Conservation (phyloP, 2,329 filamentous ascomycete species). For the Colletotrichum sp. region DNA sequence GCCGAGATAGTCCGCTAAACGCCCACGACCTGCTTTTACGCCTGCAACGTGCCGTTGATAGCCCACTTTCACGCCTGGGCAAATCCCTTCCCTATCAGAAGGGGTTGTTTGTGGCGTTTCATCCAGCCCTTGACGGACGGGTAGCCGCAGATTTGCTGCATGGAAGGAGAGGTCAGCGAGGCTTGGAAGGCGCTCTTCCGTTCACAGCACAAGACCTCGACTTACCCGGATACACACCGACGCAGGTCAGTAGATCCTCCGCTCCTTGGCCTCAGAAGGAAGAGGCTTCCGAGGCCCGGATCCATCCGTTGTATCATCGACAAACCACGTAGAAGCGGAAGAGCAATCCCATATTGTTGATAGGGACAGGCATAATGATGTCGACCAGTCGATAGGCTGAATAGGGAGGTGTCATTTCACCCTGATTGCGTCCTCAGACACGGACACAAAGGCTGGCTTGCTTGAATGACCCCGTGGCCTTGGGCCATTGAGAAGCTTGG, state of each 20-base stretch:
- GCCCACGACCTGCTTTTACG: constrained; percentile 35
- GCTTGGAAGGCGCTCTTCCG: constrained; percentile 18
- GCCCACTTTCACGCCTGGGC: constrained; percentile 35
- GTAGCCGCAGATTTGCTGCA: constrained; percentile 53
- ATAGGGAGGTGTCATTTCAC: not conserved
- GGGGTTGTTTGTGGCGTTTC: constrained; percentile 51
- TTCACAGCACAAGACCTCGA: constrained; percentile 11
- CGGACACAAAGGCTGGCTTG: constrained; percentile 14
- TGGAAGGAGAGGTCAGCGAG: constrained; percentile 39
- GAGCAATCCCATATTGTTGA: not conserved
- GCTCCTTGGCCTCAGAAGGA: not conserved
- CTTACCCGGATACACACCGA: not conserved
- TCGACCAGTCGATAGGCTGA: not conserved
- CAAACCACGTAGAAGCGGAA: not conserved
- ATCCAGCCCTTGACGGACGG: constrained; percentile 50
- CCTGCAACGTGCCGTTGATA: constrained; percentile 45
- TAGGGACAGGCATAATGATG: not conserved
- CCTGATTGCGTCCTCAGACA: not conserved
- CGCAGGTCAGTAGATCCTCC: constrained; percentile 13
- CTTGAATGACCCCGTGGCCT: constrained; percentile 12
- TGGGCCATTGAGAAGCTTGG: constrained; percentile 18
- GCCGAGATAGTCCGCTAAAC: constrained; percentile 34
- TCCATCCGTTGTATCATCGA: not conserved
- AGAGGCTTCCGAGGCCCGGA: not conserved
- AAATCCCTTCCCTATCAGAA: constrained; percentile 44